Percentiles rank a stretch among this genome's conserved stretches.
Evolutionary conservation across 306 rosid species (phyloP).

Genomic region (Rosa chinensis): DNA sequence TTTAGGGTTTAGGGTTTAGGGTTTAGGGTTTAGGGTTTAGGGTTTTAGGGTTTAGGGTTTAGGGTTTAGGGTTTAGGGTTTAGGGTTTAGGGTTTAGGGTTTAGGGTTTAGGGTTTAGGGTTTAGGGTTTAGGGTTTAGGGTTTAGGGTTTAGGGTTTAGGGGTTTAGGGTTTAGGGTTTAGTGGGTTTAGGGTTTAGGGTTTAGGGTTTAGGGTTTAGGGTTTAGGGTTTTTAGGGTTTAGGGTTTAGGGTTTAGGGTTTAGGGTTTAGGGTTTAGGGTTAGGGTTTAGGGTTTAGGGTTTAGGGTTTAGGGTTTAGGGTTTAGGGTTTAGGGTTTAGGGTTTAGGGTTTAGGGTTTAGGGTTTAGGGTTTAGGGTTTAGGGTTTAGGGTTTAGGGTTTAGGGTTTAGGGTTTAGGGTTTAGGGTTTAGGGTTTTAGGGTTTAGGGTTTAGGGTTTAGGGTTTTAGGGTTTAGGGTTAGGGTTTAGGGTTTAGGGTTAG

Average conservation of each 20-base stretch:
- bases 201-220: background rate
- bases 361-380: background rate
- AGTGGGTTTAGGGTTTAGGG: background rate
- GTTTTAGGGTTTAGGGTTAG: no score
- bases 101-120: constrained; percentile 1
- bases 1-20: background rate
- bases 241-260: constrained; percentile 2
- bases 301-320: background rate
- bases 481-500: background rate
- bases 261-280: constrained; percentile 5
- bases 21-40: background rate
- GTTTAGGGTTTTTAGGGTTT: background rate
- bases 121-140: background rate
- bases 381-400: background rate
- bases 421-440: constrained; percentile 4
- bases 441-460: constrained; percentile 4
- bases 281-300: background rate
- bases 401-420: constrained; percentile 5
- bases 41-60: background rate
- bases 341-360: background rate
- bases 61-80: background rate
- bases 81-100: background rate
- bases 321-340: constrained; percentile 2
- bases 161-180: background rate
- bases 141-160: background rate